These are phyloP conservation scores for Moesziomyces antarcticus DNA, from an alignment of 1,284 basidiomycete genomes.

Conservation along the genomic window DNA sequence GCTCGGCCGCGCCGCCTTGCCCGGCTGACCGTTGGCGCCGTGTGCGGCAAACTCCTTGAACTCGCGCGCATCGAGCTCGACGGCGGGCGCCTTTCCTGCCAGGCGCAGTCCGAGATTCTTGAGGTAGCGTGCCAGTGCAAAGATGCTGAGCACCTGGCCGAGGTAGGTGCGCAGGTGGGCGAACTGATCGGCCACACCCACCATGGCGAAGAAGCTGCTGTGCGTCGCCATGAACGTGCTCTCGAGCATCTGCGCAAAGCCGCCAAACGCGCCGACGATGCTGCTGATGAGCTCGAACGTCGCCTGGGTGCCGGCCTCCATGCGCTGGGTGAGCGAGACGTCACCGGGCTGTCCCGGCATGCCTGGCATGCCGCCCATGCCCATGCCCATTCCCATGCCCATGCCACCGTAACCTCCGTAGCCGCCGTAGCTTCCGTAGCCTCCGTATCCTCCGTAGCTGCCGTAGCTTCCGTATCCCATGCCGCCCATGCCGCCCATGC, in stretches of 20 bases:
- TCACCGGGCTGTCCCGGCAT: conserved; percentile 59
- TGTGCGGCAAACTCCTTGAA: conserved; percentile 65
- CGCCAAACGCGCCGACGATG: conserved; percentile 94
- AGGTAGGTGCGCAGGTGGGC: conserved; percentile 89
- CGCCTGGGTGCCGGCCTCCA: conserved; percentile 88
- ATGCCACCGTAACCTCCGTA: conserved; percentile 43
- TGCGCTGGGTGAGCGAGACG: conserved; percentile 80
- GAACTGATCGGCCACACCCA: conserved; percentile 96
- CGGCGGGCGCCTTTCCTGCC: conserved; percentile 53
- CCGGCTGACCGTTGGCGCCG: conserved; percentile 33
- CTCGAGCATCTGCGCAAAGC: conserved; percentile 97
- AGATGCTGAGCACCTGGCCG: conserved; percentile 88
- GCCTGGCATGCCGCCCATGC: conserved; percentile 57
- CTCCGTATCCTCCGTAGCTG: conserved; percentile 53
- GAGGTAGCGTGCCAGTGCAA: conserved; percentile 86
- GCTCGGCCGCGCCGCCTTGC: conserved; percentile 69
- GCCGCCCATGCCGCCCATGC: conserved; percentile 34
- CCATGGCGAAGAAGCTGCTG: conserved; percentile 98
- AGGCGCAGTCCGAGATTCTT: conserved; percentile 68
- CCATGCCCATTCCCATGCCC: conserved; percentile 57
- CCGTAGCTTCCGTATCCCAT: conserved; percentile 51
- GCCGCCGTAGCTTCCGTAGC: conserved; percentile 51
- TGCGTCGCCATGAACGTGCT: conserved; percentile 99
- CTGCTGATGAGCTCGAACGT: conserved; percentile 93
- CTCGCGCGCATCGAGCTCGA: conserved; percentile 60